A percentile compares a stretch with the other conserved stretches of the same genome.
Evolutionary conservation across 441 rosid genomes (phyloP).

Genomic region (Corymbia citriodora): DNA sequence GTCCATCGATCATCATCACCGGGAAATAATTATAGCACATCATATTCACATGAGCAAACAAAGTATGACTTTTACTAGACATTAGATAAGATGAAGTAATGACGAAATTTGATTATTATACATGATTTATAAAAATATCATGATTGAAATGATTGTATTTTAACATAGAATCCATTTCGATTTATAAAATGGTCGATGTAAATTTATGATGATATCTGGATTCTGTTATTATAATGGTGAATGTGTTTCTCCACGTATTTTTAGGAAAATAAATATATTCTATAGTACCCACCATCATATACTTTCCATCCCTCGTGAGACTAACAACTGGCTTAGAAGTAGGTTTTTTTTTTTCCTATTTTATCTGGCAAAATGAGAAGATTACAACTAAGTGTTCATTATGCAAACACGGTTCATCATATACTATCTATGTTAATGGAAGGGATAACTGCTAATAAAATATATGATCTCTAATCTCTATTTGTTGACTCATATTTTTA

Average conservation of each 20-base stretch:
- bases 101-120: neutral
- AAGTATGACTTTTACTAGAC: neutral
- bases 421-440: too few relatives aligned
- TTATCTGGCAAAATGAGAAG: too few relatives aligned
- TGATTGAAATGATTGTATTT: neutral
- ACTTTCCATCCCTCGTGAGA: too few relatives aligned
- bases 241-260: neutral
- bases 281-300: neutral
- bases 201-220: neutral
- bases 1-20: rapidly evolving
- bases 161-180: rapidly evolving
- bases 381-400: too few relatives aligned
- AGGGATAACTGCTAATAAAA: too few relatives aligned
- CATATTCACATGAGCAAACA: neutral
- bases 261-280: neutral
- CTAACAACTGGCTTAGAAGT: neutral
- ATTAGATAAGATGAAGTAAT: neutral
- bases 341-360: too few relatives aligned
- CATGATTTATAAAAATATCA: rapidly evolving
- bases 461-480: too few relatives aligned
- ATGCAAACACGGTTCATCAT: too few relatives aligned
- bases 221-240: neutral
- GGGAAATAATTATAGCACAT: neutral
- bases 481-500: too few relatives aligned
- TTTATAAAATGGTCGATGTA: neutral